Evolutionary conservation across 2,329 filamentous ascomycete species (phyloP), one percentile per base, ranked within the genome.

Genomic region (Fusarium sp.): DNA sequence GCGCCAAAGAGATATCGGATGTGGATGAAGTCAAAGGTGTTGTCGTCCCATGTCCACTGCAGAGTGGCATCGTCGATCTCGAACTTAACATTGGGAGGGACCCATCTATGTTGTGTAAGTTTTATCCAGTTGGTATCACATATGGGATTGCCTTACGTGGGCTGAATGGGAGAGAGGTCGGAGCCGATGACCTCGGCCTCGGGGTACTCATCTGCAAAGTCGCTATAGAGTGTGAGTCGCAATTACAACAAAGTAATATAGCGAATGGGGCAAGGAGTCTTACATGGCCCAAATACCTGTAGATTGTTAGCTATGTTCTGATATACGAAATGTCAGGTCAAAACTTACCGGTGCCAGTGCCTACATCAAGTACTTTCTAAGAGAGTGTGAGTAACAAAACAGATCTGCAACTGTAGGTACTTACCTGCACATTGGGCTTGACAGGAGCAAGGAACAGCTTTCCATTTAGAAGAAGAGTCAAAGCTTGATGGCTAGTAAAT

Each of bases 241-340:
- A 31, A 31, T 9, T 10, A 31, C 10, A 31, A 31, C 28, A 31
- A 28, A 7, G 5, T 7, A 7, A 17, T 7, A 19, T 7, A 6
- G 9, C 3, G 2, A 5, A 3, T 6, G n/a, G 5, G 24, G 6
- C 0, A 17, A 3, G n/a, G 19, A 8, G 4, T 50, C 53, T 36
- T 60, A 73, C 71, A 73, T 73, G 13, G 71, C 71, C 71, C 71
- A 73, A 24, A 73, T 73, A 19, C 71, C 71, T 73, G 6, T 5
- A 1, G 8, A 7, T 19, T 1, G 10, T 57, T 22, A 63, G 46
- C 34, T 13, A 2, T 39, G 28, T 22, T 22, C 7, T 1, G 3
- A 10, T 2, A 14, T 7, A 17, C 3, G 9, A 21, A 1, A 38
- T 38, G 6, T 19, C 6, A 7, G 28, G 7, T 6, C 24, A 31